Evolutionary conservation across 192 early-diverging fungal species (phyloP), one percentile per base, ranked within the genome.

Genomic region (Coemansia sp.): DNA sequence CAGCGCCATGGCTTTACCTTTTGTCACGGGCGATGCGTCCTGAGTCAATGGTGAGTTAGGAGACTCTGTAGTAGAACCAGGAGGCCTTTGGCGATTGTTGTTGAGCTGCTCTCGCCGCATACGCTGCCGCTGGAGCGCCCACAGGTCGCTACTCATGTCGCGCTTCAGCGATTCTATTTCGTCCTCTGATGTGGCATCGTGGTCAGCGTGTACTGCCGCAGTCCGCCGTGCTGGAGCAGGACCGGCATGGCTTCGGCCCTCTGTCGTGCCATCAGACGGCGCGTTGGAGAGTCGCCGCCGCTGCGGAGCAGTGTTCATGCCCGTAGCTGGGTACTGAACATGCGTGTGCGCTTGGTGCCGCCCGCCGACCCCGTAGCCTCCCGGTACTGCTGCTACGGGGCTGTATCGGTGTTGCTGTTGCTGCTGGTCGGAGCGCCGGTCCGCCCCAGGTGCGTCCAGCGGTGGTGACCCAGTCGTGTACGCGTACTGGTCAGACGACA

Each of bases 131-230:
- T 76, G 73, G 5, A 76, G 65, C 1, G 74, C 70, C 79, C 73
- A 73, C 67, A 66, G 72, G 71, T 82, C 73, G 65, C 71, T 76
- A 21, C 71, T 75, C 79, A 82, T 82, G 11, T 68, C 71, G 16
- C 74, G 79, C 62, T 76, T 72, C 37, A 82, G 62, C 70, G 75
- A 73, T 58, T 82, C 79, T 33, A 82, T 82, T 44, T 82, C 79
- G 62, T 82, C 79, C 62, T 82, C 79, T 1, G 79, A 82, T 32
- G 74, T 73, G 11, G 73, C 74, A 16, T 63, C 67, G 42, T 47
- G 39, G 49, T 66, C 66, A 1, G 42, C 33, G n/a, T 16, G 19
- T 62, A 63, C 64, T 28, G 50, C 61, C n/a, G 70, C 46, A 64
- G 70, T 52, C 68, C 13, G 63, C 55, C 33, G 62, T 53, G 13